Base-by-base conservation (phyloP, 2,329 filamentous ascomycete genomes). In the Talaromyces piceae region DNA sequence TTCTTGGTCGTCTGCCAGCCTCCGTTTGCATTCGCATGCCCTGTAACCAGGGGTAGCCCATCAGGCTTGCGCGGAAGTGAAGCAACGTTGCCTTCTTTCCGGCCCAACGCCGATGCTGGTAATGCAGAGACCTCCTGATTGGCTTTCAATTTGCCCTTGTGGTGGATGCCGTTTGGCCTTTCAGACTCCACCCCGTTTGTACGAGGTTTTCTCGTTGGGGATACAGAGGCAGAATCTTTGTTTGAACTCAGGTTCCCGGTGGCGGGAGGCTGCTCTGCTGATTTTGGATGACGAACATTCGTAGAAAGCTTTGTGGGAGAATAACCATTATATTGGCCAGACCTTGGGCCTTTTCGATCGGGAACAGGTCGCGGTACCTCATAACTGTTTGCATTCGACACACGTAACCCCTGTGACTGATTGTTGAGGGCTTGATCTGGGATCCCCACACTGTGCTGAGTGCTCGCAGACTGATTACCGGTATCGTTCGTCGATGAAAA, bases 1-100 rank as follows among this genome's bases (percentile, higher is more conserved):
- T 68, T 72, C 59, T 72, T 73, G 8, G 68, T 71, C 3, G 67
- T 73, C 57, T 75, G 71, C 72, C 72, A 75, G 49, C 67, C 65
- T 45, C 61, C 54, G 44, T 53, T 57, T 27, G 54, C 30, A 48
- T 59, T 61, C n/a, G 53, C 30, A 11, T 61, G 56, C 6, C 28
- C 47, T 20, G 41, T 39, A 28, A 56, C 43, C 5, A 65, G 57
- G 26, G 56, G 51, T 8, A 59, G 45, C 5, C 63, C 67, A 50
- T 70, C 71, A 13, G 56, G 47, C 50, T 69, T 70, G 12, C 66
- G 63, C 6, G 58, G 41, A 3, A 56, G 47, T 33, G 64, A 54
- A 16, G 64, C 62, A 5, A 50, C 18, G 45, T 63, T 60, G n/a
- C 62, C 60, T 37, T 70, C 66, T 45, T 66, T 68, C 5, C 49